Conservation (phyloP, 441 rosid genomes). For the Euphorbia schlechtendalii region DNA sequence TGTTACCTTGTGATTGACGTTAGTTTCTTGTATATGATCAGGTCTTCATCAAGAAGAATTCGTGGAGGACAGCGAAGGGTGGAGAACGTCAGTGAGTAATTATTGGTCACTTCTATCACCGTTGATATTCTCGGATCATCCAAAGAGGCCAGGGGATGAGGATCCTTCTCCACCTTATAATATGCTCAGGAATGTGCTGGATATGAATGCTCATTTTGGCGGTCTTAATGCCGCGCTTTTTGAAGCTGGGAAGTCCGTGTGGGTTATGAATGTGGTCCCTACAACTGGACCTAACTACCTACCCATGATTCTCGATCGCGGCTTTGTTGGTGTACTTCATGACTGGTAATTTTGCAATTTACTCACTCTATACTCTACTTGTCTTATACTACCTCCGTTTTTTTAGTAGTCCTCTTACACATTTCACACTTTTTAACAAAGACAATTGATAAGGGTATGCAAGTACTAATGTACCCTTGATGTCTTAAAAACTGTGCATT, state of each 20-base stretch:
- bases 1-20: constrained; percentile 9
- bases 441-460: too few species aligned
- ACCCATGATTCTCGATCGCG: constrained; percentile 84
- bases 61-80: constrained; percentile 52
- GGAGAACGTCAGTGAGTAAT: constrained; percentile 54
- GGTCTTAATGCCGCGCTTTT: constrained; percentile 81
- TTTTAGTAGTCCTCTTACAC: too few species aligned
- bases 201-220: constrained; percentile 94
- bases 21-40: constrained; percentile 23
- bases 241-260: constrained; percentile 70
- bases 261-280: constrained; percentile 99
- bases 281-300: constrained; percentile 74
- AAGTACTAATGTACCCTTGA: too few species aligned
- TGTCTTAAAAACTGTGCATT: too few species aligned
- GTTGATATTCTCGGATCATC: constrained; percentile 95
- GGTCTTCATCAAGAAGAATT: constrained; percentile 69
- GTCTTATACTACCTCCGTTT: too few species aligned
- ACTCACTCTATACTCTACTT: too few species aligned
- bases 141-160: constrained; percentile 97
- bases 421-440: too few species aligned
- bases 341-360: constrained; percentile 60
- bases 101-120: constrained; percentile 98
- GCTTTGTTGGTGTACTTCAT: constrained; percentile 84
- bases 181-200: constrained; percentile 92
- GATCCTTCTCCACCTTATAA: constrained; percentile 97